Percentiles rank a stretch among this genome's conserved stretches.
Evolutionary conservation across 2,329 filamentous ascomycete species (phyloP).

Genomic region (Stemphylium beticola): DNA sequence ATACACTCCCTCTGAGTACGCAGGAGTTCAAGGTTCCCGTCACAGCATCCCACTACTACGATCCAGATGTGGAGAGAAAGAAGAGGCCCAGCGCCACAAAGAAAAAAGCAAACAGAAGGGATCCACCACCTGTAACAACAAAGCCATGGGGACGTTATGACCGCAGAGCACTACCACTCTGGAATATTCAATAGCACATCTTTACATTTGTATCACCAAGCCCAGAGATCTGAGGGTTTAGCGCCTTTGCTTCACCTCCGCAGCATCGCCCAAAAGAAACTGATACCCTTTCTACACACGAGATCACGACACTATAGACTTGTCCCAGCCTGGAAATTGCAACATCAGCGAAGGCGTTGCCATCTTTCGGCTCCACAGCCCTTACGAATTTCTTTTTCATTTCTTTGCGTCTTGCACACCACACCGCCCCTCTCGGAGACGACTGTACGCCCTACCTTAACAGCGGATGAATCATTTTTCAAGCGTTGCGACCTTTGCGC

Average conservation of each 20-base stretch:
- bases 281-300: slow-evolving; percentile 46
- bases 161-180: slow-evolving; percentile 28
- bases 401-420: slow-evolving; percentile 11
- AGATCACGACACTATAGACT: slow-evolving; percentile 47
- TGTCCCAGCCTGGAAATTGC: slow-evolving; percentile 18
- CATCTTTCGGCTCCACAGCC: slow-evolving; percentile 28
- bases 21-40: slow-evolving; percentile 60
- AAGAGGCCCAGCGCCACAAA: slow-evolving; percentile 25
- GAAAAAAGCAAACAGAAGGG: slow-evolving; percentile 15
- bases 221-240: slow-evolving; percentile 18
- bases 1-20: slow-evolving; percentile 68
- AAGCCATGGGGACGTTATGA: slow-evolving; percentile 37
- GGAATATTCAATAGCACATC: slow-evolving; percentile 23
- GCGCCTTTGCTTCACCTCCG: slow-evolving; percentile 15
- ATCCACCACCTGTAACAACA: slow-evolving; percentile 28
- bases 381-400: slow-evolving; percentile 32
- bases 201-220: slow-evolving; percentile 28
- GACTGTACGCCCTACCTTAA: slow-evolving; percentile 5
- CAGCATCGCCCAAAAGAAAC: slow-evolving; percentile 37
- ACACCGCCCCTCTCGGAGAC: background rate
- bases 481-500: background rate
- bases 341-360: slow-evolving; percentile 10
- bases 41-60: slow-evolving; percentile 47
- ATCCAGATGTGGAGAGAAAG: slow-evolving; percentile 45
- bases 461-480: slow-evolving; percentile 3